Conservation (phyloP, 1,284 basidiomycete species). For the Cystobasidium pallidum region DNA sequence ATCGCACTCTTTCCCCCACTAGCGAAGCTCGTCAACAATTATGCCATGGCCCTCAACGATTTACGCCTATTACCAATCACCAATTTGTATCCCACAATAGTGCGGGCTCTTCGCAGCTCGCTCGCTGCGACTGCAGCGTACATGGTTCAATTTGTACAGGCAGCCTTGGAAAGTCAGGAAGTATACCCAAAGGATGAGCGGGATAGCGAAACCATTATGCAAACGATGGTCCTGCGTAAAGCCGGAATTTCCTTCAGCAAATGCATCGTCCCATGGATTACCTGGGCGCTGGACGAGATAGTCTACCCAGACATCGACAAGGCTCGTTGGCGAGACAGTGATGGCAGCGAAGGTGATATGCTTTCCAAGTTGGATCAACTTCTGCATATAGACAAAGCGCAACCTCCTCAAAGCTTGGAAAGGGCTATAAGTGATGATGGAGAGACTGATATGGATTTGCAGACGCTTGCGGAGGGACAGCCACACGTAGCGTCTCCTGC, state of each 20-base stretch:
- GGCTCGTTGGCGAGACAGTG: background rate
- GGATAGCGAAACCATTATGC: background rate
- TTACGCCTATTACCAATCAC: slow-evolving; percentile 78
- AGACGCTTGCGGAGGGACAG: background rate
- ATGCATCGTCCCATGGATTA: slow-evolving; percentile 51
- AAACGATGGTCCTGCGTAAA: slow-evolving; percentile 43
- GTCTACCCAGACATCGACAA: slow-evolving; percentile 48
- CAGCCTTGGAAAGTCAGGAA: slow-evolving; percentile 18
- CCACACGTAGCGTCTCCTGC: background rate
- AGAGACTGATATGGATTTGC: background rate
- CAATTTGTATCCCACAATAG: slow-evolving; percentile 56
- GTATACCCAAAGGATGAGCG: slow-evolving; percentile 2
- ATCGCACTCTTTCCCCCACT: slow-evolving; percentile 76
- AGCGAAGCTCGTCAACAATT: slow-evolving; percentile 72
- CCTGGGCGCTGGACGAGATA: slow-evolving; percentile 45
- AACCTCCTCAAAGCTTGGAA: background rate
- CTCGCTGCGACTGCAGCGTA: slow-evolving; percentile 48
- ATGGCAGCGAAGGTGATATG: background rate
- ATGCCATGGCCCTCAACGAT: slow-evolving; percentile 75
- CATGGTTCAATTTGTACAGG: slow-evolving; percentile 47
- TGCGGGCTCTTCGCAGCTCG: slow-evolving; percentile 40
- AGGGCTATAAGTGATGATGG: background rate
- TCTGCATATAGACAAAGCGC: background rate
- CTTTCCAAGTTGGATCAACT: background rate
- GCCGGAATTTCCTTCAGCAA: slow-evolving; percentile 39